A percentile compares a stretch with the other conserved stretches of the same genome.
phyloP scores from a whole-genome alignment of 1,139 yeast species.

The Pichia sp. region DNA sequence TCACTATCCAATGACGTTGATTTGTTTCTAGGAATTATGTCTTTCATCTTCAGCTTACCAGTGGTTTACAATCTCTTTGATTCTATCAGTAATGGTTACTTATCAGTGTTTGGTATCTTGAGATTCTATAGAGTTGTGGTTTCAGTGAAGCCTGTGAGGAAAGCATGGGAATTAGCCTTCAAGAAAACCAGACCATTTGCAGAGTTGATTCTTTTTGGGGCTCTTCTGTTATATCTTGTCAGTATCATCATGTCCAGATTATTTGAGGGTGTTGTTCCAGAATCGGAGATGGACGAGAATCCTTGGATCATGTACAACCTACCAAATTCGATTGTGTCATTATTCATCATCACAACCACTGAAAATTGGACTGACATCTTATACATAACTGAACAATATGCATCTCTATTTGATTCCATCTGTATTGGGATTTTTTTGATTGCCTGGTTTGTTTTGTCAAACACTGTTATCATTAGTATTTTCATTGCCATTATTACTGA shows the following conservation, averaged over 20 bases:
- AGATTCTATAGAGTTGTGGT: conserved; percentile 71
- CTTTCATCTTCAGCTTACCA: conserved; percentile 50
- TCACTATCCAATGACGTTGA: conserved; percentile 57
- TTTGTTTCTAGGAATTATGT: conserved; percentile 49
- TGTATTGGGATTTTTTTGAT: conserved; percentile 60
- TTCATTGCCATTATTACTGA: conserved; percentile 91
- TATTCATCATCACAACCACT: conserved; percentile 79
- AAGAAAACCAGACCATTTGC: conserved; percentile 59
- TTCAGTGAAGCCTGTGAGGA: conserved; percentile 48
- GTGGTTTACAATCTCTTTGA: conserved; percentile 43
- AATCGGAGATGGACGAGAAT: conserved; percentile 33
- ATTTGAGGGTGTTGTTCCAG: conserved; percentile 63
- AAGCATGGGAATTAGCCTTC: conserved; percentile 66
- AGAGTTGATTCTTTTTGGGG: conserved; percentile 69
- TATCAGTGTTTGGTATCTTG: conserved; percentile 65
- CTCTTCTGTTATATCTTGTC: conserved; percentile 52
- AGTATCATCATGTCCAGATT: conserved; percentile 64
- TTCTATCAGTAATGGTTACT: conserved; percentile 61
- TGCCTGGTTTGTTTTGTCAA: conserved; percentile 79
- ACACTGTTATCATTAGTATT: conserved; percentile 72
- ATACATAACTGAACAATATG: conserved; percentile 48
- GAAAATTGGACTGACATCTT: conserved; percentile 86
- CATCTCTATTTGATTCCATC: conserved; percentile 44
- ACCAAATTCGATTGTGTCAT: conserved; percentile 66
- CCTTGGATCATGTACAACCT: conserved; percentile 64